phyloP scores from a whole-genome alignment of 1,139 yeast species.

The Suhomyces bribrorum region DNA sequence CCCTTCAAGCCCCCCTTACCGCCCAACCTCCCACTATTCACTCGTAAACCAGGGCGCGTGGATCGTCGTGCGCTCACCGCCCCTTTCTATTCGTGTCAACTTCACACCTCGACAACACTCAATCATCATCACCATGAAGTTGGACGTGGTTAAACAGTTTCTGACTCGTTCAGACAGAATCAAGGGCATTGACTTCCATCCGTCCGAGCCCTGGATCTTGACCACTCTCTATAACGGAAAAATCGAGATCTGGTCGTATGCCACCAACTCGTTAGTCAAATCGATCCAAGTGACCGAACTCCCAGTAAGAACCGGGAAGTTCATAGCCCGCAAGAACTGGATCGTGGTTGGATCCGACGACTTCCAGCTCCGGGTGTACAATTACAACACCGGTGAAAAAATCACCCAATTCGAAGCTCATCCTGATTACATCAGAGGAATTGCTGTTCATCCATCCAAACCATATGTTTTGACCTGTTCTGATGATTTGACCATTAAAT shows the following conservation, averaged over 20 bases:
- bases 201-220: constrained; percentile 94
- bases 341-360: constrained; percentile 95
- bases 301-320: constrained; percentile 94
- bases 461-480: constrained; percentile 87
- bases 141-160: constrained; percentile 67
- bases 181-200: constrained; percentile 97
- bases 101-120: constrained; percentile 7
- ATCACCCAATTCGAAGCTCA: constrained; percentile 96
- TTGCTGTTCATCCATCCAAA: constrained; percentile 92
- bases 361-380: constrained; percentile 87
- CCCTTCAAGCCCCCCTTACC: too few relatives aligned
- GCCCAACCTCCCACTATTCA: background rate
- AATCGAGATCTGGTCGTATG: constrained; percentile 92
- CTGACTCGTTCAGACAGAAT: constrained; percentile 92
- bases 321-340: constrained; percentile 97
- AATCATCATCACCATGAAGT: constrained; percentile 34
- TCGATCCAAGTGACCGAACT: constrained; percentile 82
- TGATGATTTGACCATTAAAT: constrained; percentile 86
- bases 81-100: constrained; percentile 8
- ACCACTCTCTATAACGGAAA: constrained; percentile 83
- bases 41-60: background rate
- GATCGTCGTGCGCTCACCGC: background rate
- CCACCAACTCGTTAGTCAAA: constrained; percentile 59
- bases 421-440: constrained; percentile 91
- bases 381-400: constrained; percentile 93